Conservation (phyloP, 495 filamentous ascomycete species). For the Usnea hakonensis region DNA sequence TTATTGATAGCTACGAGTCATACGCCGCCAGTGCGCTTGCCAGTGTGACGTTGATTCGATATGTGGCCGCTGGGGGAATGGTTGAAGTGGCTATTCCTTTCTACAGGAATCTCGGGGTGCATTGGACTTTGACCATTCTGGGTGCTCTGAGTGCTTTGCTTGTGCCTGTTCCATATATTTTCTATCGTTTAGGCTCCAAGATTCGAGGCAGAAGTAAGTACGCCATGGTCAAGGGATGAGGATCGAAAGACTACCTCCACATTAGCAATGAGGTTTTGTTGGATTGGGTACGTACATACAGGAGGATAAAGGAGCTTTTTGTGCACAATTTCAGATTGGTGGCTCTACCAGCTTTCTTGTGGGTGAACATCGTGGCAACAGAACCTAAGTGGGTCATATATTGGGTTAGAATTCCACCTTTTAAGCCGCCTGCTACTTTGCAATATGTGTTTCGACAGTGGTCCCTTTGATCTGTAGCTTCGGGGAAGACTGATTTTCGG, state of each 20-base stretch:
- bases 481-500: conserved; percentile 3
- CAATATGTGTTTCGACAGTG: conserved; percentile 7
- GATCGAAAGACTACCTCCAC: background rate
- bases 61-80: conserved; percentile 45
- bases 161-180: conserved; percentile 47
- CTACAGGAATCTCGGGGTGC: conserved; percentile 47
- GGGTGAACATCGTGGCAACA: background rate
- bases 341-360: background rate
- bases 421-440: background rate
- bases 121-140: conserved; percentile 50
- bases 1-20: conserved; percentile 47
- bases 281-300: background rate
- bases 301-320: background rate
- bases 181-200: conserved; percentile 42
- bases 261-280: background rate
- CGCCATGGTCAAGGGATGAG: conserved; percentile 24
- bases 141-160: conserved; percentile 42
- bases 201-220: conserved; percentile 43
- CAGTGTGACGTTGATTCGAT: conserved; percentile 44
- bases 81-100: conserved; percentile 42
- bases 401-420: background rate
- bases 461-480: conserved; percentile 14
- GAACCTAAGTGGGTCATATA: background rate
- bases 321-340: background rate
- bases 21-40: conserved; percentile 41